Conservation (phyloP, 2,329 filamentous ascomycete genomes). For the Diatrype stigma region DNA sequence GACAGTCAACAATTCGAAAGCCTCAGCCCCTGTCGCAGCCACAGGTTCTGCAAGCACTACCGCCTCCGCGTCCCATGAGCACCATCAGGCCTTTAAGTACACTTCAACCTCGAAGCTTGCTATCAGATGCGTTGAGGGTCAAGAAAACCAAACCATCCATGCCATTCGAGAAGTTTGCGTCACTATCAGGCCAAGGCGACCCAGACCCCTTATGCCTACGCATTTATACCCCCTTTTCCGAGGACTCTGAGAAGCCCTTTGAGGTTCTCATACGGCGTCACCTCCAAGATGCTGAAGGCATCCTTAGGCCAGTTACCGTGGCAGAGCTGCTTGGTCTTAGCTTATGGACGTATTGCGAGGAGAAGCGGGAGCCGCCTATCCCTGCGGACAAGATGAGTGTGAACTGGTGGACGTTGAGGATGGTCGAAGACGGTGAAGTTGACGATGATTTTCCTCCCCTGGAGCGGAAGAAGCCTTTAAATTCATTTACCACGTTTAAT, state of each 20-base stretch:
- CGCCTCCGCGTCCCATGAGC: conserved; percentile 65
- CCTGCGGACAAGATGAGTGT: conserved; percentile 65
- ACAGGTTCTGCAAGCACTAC: conserved; percentile 59
- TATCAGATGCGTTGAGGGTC: conserved; percentile 69
- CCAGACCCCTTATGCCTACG: conserved; percentile 71
- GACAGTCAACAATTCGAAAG: conserved; percentile 61
- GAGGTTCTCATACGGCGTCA: conserved; percentile 69
- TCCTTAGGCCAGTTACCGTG: conserved; percentile 63
- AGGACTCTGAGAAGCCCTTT: conserved; percentile 58
- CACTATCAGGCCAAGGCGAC: conserved; percentile 73
- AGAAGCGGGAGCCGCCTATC: conserved; percentile 66
- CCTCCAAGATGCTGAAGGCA: conserved; percentile 62
- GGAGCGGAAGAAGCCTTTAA: conserved; percentile 68
- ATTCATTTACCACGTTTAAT: conserved; percentile 77
- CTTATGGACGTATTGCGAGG: conserved; percentile 73
- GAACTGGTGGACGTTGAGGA: conserved; percentile 77
- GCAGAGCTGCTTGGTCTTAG: conserved; percentile 78
- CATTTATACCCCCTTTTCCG: conserved; percentile 71
- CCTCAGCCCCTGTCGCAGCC: conserved; percentile 53
- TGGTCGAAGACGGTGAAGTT: conserved; percentile 81
- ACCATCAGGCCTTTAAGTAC: conserved; percentile 62
- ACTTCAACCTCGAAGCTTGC: conserved; percentile 63
- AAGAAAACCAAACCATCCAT: conserved; percentile 66
- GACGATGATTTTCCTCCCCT: conserved; percentile 82
- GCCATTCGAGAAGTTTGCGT: conserved; percentile 73